Conservation (phyloP, 768 basidiomycete genomes). For the Sarcodon aspratus region DNA sequence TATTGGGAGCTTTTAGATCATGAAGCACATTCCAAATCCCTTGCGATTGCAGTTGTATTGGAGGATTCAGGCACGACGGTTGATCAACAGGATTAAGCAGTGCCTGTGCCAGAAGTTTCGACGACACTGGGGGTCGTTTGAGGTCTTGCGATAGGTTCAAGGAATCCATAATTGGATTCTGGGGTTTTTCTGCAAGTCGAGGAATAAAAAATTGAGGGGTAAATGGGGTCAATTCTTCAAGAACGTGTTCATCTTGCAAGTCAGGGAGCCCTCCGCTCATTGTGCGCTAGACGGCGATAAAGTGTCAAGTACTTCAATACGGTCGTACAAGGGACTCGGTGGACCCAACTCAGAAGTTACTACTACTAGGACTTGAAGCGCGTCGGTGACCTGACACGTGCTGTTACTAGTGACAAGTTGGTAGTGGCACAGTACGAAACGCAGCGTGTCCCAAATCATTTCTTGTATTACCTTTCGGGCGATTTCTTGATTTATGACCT, state of each 20-base stretch:
- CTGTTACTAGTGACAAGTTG: not conserved
- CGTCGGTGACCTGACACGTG: not conserved
- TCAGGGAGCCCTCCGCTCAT: too few relatives aligned
- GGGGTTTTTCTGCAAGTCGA: conserved; percentile 54
- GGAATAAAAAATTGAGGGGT: conserved; percentile 46
- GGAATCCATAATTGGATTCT: conserved; percentile 65
- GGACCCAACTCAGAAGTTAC: too few relatives aligned
- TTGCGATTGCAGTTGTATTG: not conserved
- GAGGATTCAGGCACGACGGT: too few relatives aligned
- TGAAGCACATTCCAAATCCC: not conserved
- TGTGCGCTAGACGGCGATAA: too few relatives aligned
- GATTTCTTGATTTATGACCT: conserved; percentile 25
- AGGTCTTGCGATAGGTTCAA: conserved; percentile 20
- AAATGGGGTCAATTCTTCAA: conserved; percentile 3
- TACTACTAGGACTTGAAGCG: not conserved
- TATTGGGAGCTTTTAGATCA: not conserved
- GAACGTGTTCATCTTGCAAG: not conserved
- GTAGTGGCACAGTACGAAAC: not conserved
- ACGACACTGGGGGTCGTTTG: not conserved
- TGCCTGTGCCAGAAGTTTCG: not conserved
- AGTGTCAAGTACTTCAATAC: too few relatives aligned
- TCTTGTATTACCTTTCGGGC: conserved; percentile 9
- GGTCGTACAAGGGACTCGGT: too few relatives aligned
- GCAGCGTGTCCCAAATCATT: not conserved
- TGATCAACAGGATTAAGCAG: too few relatives aligned